Evolutionary conservation across 1,139 yeast genomes (phyloP).

Genomic region (Geotrichum aggregatum): DNA sequence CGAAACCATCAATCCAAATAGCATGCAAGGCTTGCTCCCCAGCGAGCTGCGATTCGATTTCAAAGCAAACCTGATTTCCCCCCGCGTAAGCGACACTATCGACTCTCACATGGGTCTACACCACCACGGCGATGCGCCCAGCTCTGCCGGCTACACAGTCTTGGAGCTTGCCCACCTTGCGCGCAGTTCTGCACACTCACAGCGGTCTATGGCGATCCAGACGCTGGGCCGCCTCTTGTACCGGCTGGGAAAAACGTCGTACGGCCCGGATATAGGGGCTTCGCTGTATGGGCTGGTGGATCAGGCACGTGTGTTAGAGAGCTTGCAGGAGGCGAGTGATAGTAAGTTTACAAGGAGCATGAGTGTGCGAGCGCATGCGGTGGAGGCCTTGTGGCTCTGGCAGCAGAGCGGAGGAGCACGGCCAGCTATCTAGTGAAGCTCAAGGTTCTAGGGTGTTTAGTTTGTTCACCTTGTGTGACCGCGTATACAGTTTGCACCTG

Average conservation of each 20-base stretch:
- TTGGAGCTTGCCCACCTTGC: constrained; percentile 75
- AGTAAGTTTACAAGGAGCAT: constrained; percentile 62
- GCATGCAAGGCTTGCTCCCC: constrained; percentile 39
- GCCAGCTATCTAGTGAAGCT: constrained; percentile 24
- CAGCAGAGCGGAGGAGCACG: constrained; percentile 50
- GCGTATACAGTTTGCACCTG: too few relatives aligned
- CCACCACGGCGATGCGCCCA: constrained; percentile 87
- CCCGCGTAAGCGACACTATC: constrained; percentile 43
- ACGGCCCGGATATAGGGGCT: constrained; percentile 50
- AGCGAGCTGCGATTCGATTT: constrained; percentile 78
- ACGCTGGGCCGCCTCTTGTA: constrained; percentile 83
- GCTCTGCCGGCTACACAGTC: constrained; percentile 87
- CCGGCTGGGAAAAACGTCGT: constrained; percentile 61
- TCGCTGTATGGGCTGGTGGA: constrained; percentile 75
- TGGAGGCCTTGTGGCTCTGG: constrained; percentile 95
- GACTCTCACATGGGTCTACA: constrained; percentile 70
- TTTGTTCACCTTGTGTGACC: too few relatives aligned
- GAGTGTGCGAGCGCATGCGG: constrained; percentile 78
- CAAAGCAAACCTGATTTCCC: constrained; percentile 68
- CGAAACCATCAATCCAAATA: too few relatives aligned
- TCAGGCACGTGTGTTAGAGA: constrained; percentile 61
- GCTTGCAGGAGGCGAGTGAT: constrained; percentile 69
- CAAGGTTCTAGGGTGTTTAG: too few relatives aligned
- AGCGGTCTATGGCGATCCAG: constrained; percentile 79
- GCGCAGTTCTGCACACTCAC: constrained; percentile 77